Conservation (phyloP, 371 early-diverging fungal species). For the Umbelopsis sp. region DNA sequence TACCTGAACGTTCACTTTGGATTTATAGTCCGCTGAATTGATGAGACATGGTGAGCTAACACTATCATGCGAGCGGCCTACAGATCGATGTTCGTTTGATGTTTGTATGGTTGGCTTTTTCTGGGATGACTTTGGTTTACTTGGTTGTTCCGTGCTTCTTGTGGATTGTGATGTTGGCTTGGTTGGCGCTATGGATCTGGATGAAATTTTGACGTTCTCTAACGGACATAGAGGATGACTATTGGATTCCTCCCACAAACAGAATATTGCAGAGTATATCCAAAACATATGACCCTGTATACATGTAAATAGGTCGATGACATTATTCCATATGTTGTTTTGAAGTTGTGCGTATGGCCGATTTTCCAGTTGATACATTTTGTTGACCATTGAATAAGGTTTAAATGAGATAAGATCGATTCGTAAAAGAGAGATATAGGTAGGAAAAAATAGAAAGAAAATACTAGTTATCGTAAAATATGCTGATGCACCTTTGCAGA, state of each 20-base stretch:
- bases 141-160: not conserved
- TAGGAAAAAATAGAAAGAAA: not conserved
- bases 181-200: not conserved
- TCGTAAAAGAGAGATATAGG: not conserved
- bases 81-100: no score
- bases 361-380: slow-evolving; percentile 5
- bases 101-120: no score
- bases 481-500: slow-evolving; percentile 7
- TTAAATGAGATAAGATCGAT: not conserved
- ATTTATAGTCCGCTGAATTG: not conserved
- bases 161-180: not conserved
- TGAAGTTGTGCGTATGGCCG: not conserved
- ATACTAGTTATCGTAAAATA: not conserved
- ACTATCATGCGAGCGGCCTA: no score
- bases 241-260: slow-evolving; percentile 3
- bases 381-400: not conserved
- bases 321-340: not conserved
- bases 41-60: not conserved
- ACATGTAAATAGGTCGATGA: not conserved
- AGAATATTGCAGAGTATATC: slow-evolving; percentile 11
- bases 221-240: not conserved
- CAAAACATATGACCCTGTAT: slow-evolving; percentile 17
- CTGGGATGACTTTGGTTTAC: no score
- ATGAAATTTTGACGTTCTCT: not conserved
- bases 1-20: no score